Evolutionary conservation across 108 stramenopile genomes (phyloP), one percentile per base, ranked within the genome.

Genomic region (Skeletonema tropicum): DNA sequence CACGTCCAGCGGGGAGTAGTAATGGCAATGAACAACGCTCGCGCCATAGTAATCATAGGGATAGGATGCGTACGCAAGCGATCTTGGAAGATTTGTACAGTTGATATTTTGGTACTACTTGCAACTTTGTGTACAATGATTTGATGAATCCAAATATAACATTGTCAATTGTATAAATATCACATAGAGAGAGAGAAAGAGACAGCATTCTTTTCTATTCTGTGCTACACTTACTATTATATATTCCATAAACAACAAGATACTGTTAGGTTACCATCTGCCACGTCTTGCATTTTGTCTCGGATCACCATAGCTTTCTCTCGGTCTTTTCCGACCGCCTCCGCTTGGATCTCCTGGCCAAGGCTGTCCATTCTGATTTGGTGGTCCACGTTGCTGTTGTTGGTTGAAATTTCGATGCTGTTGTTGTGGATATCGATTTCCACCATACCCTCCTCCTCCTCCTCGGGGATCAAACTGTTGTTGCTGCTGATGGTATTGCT

Each of bases 41-140:
- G 3, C 31, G 52, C 5, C 46, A 23, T 31, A 25, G 26, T 6
- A 46, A 68, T 68, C 68, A 68, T 57, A 49, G 42, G 48, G 42
- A 68, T 23, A 30, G 68, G 8, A 52, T 68, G 29, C 17, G 68
- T 49, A 68, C 68, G 1, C 68, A 68, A 25, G 25, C 17, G 23
- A 68, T 68, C 12, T 57, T 68, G 68, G 68, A 68, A 30, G 68
- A 68, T 45, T 49, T 68, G 49, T 68, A 68, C 13, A 36, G 42
- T 33, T 68, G 49, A 55, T 41, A 49, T 55, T 19, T 49, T 3
- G 15, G 33, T 35, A 35, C 1, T 35, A 29, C 6, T 8, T 8
- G 6, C 35, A 35, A 35, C 35, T 35, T 6, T 35, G 35, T 35
- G 35, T 35, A 12, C 1, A 39, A 11, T 39, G 38, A 12, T 12